Conservation (phyloP, 306 rosid genomes). For the Castanea crenata region DNA sequence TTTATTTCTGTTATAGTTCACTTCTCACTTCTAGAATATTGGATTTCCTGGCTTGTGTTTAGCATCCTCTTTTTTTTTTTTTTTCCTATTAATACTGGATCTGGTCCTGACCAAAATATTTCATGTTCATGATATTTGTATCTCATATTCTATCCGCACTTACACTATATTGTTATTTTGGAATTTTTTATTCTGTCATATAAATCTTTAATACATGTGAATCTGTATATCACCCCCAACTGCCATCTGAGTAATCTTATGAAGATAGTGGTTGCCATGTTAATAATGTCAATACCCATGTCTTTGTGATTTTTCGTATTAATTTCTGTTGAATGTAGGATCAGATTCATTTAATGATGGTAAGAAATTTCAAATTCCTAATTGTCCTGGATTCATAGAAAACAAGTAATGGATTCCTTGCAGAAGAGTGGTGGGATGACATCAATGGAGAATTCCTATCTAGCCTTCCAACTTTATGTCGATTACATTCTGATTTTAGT, state of each 20-base stretch:
- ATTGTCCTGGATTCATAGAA: neutral
- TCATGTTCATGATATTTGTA: neutral
- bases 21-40: neutral
- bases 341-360: neutral
- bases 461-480: neutral
- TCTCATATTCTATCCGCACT: neutral
- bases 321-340: neutral
- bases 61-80: neutral
- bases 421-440: neutral
- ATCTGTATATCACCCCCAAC: too few relatives aligned
- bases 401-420: neutral
- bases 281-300: neutral
- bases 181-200: neutral
- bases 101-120: neutral
- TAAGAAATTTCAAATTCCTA: neutral
- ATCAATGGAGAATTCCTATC: neutral
- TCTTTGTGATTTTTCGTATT: neutral
- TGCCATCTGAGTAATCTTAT: neutral
- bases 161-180: neutral
- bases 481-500: too few relatives aligned
- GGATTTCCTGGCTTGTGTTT: neutral
- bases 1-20: neutral
- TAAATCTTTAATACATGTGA: neutral
- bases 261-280: neutral
- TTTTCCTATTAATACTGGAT: conserved; percentile 1